Percentiles rank a stretch among this genome's conserved stretches.
phyloP scores from a whole-genome alignment of 345 rosid species.

The Populus alba region DNA sequence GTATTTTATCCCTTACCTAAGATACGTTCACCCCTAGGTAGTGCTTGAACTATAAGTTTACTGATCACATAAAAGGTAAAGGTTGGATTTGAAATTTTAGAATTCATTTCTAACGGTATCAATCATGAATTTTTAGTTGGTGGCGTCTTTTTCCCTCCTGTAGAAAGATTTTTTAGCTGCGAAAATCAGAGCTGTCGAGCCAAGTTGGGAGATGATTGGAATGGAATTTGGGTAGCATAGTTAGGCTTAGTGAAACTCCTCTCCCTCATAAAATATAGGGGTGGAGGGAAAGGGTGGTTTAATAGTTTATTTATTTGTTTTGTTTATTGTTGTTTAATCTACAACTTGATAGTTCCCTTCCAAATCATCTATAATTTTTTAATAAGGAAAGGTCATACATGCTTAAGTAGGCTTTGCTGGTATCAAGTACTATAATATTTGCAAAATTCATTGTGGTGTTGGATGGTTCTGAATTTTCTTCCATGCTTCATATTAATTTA shows the following conservation, averaged over 20 bases:
- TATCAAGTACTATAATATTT: background rate
- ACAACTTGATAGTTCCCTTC: background rate
- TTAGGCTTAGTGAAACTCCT: background rate
- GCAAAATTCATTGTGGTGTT: no score
- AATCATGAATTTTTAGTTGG: background rate
- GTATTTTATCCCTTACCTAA: background rate
- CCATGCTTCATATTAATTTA: background rate
- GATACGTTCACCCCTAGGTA: background rate
- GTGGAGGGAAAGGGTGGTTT: background rate
- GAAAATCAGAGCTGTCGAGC: background rate
- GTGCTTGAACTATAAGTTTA: background rate
- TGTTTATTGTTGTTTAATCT: background rate
- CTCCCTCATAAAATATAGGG: background rate
- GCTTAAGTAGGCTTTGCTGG: constrained; percentile 1
- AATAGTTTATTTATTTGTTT: background rate
- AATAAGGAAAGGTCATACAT: background rate
- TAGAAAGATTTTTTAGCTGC: background rate
- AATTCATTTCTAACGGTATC: background rate
- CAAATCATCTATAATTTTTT: background rate
- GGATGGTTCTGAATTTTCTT: background rate
- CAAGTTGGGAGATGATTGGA: background rate
- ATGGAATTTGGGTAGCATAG: background rate
- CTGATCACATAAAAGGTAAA: background rate
- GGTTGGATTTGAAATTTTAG: background rate
- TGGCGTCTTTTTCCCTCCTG: background rate